A percentile compares a stretch with the other conserved stretches of the same genome.
Conservation (phyloP, 495 filamentous ascomycete species). For the Aspergillus taichungensis region DNA sequence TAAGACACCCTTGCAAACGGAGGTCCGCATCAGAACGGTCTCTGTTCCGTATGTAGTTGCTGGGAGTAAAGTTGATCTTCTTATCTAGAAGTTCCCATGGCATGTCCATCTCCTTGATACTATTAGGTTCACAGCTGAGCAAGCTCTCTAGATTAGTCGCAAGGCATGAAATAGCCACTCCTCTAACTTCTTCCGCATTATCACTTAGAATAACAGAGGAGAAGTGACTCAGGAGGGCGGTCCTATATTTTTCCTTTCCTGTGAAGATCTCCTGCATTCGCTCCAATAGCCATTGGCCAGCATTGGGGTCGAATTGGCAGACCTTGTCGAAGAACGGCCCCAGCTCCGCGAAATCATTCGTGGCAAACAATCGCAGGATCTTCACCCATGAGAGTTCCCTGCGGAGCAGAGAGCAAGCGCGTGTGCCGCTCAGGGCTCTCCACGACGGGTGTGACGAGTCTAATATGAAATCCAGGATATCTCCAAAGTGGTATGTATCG, state of each 20-base stretch:
- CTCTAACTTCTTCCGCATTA: constrained; percentile 21
- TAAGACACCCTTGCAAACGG: constrained; percentile 46
- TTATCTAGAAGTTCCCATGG: constrained; percentile 19
- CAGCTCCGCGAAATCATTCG: constrained; percentile 11
- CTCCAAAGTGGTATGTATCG: constrained; percentile 21
- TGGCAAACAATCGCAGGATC: constrained; percentile 19
- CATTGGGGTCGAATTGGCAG: constrained; percentile 28
- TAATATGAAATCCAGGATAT: constrained; percentile 19
- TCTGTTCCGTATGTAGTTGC: constrained; percentile 28
- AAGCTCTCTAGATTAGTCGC: constrained; percentile 23
- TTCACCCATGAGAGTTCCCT: constrained; percentile 31
- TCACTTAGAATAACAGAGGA: constrained; percentile 21
- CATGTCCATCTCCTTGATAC: constrained; percentile 9
- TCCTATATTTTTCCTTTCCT: constrained; percentile 12
- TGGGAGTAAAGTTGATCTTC: constrained; percentile 15
- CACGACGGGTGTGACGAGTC: constrained; percentile 22
- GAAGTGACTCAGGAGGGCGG: constrained; percentile 21
- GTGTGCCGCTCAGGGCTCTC: constrained; percentile 25
- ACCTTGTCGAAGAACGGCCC: constrained; percentile 18
- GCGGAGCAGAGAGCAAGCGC: constrained; percentile 32
- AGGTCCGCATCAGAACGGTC: constrained; percentile 36
- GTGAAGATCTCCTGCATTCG: constrained; percentile 19
- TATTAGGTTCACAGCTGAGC: constrained; percentile 12
- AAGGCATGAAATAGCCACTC: constrained; percentile 25
- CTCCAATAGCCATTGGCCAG: constrained; percentile 32